phyloP scores from a whole-genome alignment of 2,329 filamentous ascomycete genomes.

The Neonectria magnoliae region DNA sequence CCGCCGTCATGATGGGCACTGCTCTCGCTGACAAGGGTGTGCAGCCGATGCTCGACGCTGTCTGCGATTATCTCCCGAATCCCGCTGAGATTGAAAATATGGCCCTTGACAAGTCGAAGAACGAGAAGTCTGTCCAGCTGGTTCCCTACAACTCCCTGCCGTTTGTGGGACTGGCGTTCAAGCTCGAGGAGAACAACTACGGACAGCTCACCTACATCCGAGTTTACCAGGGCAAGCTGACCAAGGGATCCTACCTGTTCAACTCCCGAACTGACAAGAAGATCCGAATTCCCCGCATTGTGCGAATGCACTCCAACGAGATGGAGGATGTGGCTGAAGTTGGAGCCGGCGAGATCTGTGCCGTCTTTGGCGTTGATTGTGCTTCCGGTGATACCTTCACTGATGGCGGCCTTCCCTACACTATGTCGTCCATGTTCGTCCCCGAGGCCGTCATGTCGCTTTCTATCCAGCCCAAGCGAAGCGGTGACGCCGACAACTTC shows the following conservation, averaged over 20 bases:
- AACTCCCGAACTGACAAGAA: conserved; percentile 96
- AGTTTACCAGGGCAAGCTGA: conserved; percentile 93
- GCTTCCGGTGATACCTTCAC: conserved; percentile 98
- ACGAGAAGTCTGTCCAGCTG: conserved; percentile 84
- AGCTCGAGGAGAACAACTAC: conserved; percentile 98
- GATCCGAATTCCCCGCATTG: conserved; percentile 95
- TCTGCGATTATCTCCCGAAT: conserved; percentile 95
- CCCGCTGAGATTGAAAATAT: conserved; percentile 89
- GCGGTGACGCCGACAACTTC: conserved; percentile 92
- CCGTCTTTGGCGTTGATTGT: conserved; percentile 97
- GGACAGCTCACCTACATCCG: conserved; percentile 98
- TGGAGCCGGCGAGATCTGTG: conserved; percentile 96
- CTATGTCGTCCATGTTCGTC: conserved; percentile 98
- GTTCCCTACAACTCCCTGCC: conserved; percentile 93
- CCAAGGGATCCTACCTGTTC: conserved; percentile 89
- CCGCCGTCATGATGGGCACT: conserved; percentile 95
- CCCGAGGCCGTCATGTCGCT: conserved; percentile 98
- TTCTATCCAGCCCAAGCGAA: conserved; percentile 95
- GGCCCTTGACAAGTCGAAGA: conserved; percentile 83
- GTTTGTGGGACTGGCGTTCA: conserved; percentile 96
- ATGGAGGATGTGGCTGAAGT: conserved; percentile 97
- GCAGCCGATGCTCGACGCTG: conserved; percentile 95
- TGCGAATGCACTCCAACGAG: conserved; percentile 99
- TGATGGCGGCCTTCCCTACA: conserved; percentile 89
- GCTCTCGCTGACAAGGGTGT: conserved; percentile 94